Conservation (phyloP, 768 basidiomycete species). For the Mycena floridula region DNA sequence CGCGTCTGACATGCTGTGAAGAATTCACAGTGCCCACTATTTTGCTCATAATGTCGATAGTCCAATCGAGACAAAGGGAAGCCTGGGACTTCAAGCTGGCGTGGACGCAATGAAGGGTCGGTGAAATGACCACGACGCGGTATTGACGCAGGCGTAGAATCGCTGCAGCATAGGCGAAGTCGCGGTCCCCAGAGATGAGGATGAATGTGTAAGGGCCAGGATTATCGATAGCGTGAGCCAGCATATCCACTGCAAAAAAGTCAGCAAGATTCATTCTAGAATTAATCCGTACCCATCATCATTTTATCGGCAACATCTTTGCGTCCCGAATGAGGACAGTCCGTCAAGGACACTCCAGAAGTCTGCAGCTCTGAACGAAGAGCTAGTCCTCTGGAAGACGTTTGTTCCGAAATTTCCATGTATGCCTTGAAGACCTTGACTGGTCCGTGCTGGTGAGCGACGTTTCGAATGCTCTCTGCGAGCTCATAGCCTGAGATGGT, state of each 20-base stretch:
- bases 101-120: background rate
- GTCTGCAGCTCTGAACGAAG: background rate
- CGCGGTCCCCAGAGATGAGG: slow-evolving; percentile 38
- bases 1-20: background rate
- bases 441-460: background rate
- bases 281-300: background rate
- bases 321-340: too few species aligned
- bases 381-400: too few species aligned
- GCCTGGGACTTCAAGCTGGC: background rate
- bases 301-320: background rate
- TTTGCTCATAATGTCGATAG: too few species aligned
- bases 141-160: background rate
- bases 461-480: background rate
- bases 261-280: background rate
- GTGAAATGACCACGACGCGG: background rate
- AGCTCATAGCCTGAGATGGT: background rate
- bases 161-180: slow-evolving; percentile 28
- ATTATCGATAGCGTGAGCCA: slow-evolving; percentile 37
- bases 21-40: too few species aligned
- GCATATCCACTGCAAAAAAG: slow-evolving; percentile 29
- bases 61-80: background rate
- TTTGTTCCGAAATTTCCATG: background rate
- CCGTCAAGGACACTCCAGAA: too few species aligned
- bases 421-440: background rate
- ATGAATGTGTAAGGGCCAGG: slow-evolving; percentile 34